Evolutionary conservation across 2,329 filamentous ascomycete genomes (phyloP).

Genomic region (Apiospora koreana): DNA sequence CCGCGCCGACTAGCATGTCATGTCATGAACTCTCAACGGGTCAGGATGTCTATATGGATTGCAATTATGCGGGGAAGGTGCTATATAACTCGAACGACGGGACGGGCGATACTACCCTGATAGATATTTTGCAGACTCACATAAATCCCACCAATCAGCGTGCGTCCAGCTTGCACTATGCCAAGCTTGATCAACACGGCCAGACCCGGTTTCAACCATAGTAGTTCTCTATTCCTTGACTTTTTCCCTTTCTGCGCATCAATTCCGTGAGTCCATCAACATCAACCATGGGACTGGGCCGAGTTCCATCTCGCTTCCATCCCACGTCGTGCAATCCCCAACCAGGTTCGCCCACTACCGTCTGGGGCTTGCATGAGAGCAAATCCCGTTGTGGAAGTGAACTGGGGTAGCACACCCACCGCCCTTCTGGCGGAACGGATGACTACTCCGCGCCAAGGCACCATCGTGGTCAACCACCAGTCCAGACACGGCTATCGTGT

Average conservation of each 20-base stretch:
- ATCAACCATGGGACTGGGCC: neutral
- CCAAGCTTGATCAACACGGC: neutral
- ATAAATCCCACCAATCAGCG: conserved; percentile 1
- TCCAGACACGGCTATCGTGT: neutral
- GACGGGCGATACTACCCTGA: neutral
- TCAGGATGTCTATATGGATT: neutral
- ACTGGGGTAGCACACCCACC: neutral
- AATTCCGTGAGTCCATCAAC: neutral
- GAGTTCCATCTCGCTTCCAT: neutral
- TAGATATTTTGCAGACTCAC: neutral
- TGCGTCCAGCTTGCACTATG: neutral
- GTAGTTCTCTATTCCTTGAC: neutral
- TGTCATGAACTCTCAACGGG: neutral
- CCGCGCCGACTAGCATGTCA: neutral
- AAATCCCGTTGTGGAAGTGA: too few species aligned
- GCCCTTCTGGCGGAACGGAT: neutral
- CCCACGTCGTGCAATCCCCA: neutral
- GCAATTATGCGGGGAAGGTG: neutral
- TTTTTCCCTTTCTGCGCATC: neutral
- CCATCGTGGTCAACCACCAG: neutral
- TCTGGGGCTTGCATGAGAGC: neutral
- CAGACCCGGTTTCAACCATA: neutral
- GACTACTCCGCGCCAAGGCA: neutral
- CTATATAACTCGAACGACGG: conserved; percentile 2
- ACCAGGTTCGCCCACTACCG: neutral